Conservation (phyloP, 2,329 filamentous ascomycete species). For the Fusarium mexicanum region DNA sequence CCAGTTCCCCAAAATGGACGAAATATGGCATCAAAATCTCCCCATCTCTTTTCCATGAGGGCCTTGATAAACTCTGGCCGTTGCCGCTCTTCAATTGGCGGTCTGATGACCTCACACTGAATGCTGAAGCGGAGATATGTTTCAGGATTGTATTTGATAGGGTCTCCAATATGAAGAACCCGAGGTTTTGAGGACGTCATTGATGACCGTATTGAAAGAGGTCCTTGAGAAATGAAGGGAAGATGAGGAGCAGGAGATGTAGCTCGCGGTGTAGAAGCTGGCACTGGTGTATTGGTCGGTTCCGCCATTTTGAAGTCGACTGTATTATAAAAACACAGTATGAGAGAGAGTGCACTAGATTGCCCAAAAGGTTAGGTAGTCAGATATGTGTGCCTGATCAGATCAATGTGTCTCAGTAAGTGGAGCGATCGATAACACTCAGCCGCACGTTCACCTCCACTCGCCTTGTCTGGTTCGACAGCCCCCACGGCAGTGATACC, state of each 20-base stretch:
- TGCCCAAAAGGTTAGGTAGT: background rate
- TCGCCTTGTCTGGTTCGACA: constrained; percentile 5
- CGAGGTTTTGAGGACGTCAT: constrained; percentile 53
- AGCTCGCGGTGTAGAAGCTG: constrained; percentile 56
- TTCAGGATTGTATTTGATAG: constrained; percentile 59
- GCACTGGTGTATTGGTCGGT: constrained; percentile 58
- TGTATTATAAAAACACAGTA: background rate
- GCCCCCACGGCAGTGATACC: constrained; percentile 5
- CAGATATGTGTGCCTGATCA: constrained; percentile 10
- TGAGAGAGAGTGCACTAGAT: background rate
- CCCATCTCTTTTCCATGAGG: constrained; percentile 62
- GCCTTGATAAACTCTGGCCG: constrained; percentile 60
- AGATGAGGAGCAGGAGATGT: constrained; percentile 50
- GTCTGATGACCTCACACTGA: constrained; percentile 62
- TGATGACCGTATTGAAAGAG: constrained; percentile 41
- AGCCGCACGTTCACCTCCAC: constrained; percentile 20
- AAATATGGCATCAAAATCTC: constrained; percentile 64
- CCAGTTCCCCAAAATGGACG: constrained; percentile 71
- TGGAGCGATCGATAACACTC: constrained; percentile 27
- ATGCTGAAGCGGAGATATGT: constrained; percentile 56
- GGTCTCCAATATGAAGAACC: constrained; percentile 81
- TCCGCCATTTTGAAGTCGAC: constrained; percentile 53
- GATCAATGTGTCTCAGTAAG: constrained; percentile 15
- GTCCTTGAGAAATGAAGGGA: constrained; percentile 33
- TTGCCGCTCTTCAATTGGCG: constrained; percentile 59